A percentile compares a stretch with the other conserved stretches of the same genome.
These are phyloP conservation scores for Pichia heedii DNA, from an alignment of 805 yeast species.

Conservation along the genomic window DNA sequence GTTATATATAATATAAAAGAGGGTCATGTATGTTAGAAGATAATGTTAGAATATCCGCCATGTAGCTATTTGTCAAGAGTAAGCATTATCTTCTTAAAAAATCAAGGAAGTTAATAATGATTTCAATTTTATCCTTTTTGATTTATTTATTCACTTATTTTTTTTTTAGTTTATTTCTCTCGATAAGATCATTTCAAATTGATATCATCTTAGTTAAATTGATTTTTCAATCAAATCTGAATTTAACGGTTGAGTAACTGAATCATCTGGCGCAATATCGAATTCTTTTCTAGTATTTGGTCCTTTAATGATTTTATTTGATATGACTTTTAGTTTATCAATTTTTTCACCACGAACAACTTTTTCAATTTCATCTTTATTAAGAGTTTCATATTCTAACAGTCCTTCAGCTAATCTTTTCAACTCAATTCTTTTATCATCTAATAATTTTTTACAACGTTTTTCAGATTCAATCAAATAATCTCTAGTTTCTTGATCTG, in stretches of 20 bases:
- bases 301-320: constrained; percentile 65
- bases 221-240: neutral
- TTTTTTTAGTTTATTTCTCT: neutral
- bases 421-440: constrained; percentile 57
- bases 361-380: constrained; percentile 81
- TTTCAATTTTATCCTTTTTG: neutral
- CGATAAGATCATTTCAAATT: too few relatives aligned
- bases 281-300: constrained; percentile 26
- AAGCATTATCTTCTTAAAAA: too few relatives aligned
- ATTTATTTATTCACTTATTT: neutral
- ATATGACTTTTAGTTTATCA: constrained; percentile 54
- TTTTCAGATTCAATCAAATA: constrained; percentile 67
- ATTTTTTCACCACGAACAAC: constrained; percentile 74
- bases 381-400: constrained; percentile 90
- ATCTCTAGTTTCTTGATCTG: constrained; percentile 84
- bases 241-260: neutral
- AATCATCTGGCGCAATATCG: constrained; percentile 29
- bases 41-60: neutral
- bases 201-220: too few relatives aligned
- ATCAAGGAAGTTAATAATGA: too few relatives aligned
- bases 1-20: neutral
- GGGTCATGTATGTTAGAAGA: neutral
- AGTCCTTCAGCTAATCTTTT: constrained; percentile 87
- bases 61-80: neutral
- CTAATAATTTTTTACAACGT: constrained; percentile 64